phyloP scores from a whole-genome alignment of 257 asterid species.

The Jacaranda copaia region DNA sequence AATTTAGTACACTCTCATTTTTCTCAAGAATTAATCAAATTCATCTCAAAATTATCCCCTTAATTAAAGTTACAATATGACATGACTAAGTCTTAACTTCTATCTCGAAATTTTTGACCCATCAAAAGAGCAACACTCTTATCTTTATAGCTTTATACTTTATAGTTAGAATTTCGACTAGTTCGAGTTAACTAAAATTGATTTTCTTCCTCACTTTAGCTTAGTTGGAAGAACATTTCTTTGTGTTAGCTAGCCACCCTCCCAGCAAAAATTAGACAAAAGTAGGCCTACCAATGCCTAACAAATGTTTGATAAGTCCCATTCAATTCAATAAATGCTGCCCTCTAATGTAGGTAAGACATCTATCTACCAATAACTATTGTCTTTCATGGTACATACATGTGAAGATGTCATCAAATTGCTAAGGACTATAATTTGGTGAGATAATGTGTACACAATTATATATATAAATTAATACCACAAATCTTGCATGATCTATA shows the following conservation, averaged over 20 bases:
- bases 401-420: neutral
- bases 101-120: too few species aligned
- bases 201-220: neutral
- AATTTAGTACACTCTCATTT: too few species aligned
- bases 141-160: too few species aligned
- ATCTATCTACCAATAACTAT: neutral
- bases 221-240: too few species aligned
- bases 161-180: too few species aligned
- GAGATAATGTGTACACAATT: neutral
- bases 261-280: constrained; percentile 26
- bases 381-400: neutral
- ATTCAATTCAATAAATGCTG: constrained; percentile 3
- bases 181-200: neutral
- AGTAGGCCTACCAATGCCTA: constrained; percentile 30
- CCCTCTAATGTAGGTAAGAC: neutral
- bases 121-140: too few species aligned
- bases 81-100: too few species aligned
- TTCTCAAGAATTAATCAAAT: too few species aligned
- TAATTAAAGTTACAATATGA: too few species aligned
- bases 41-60: too few species aligned
- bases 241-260: neutral
- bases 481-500: neutral
- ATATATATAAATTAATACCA: neutral
- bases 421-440: neutral
- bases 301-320: neutral